Percentiles rank a stretch among this genome's conserved stretches.
Conservation (phyloP, 305 asterid genomes). For the Nicotiana rustica region DNA sequence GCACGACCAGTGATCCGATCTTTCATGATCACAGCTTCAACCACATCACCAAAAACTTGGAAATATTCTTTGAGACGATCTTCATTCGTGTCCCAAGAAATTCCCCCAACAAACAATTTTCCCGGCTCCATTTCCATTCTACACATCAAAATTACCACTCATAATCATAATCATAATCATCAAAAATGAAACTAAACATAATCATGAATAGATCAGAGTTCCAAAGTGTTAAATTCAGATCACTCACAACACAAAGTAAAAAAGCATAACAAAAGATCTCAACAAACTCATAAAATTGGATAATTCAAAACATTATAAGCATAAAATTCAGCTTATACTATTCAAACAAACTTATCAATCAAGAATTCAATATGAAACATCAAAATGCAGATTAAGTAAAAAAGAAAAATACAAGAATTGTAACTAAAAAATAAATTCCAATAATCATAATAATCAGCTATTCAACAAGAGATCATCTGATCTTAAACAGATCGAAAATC, state of each 20-base stretch:
- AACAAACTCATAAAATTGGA: conserved; percentile 28
- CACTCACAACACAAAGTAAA: conserved; percentile 22
- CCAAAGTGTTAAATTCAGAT: background rate
- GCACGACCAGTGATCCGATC: conserved; percentile 91
- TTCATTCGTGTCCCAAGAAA: conserved; percentile 87
- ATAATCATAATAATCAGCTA: conserved; percentile 8
- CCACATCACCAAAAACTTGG: conserved; percentile 69
- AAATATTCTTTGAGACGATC: conserved; percentile 74
- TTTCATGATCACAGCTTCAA: conserved; percentile 90
- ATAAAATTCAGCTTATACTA: background rate
- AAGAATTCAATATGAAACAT: conserved; percentile 20
- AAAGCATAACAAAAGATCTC: conserved; percentile 21
- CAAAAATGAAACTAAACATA: conserved; percentile 31
- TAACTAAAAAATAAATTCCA: conserved; percentile 21
- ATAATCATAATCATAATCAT: conserved; percentile 24
- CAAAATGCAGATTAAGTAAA: conserved; percentile 32
- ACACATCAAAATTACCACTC: conserved; percentile 34
- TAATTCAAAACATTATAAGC: conserved; percentile 7
- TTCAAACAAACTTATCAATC: conserved; percentile 23
- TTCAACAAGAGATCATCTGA: conserved; percentile 30
- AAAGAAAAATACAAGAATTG: background rate
- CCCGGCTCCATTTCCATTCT: conserved; percentile 81
- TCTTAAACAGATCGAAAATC: conserved; percentile 34
- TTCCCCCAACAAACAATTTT: conserved; percentile 81
- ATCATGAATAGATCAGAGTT: conserved; percentile 10